phyloP scores from a whole-genome alignment of 495 filamentous ascomycete species.

The Penicillium salamii region DNA sequence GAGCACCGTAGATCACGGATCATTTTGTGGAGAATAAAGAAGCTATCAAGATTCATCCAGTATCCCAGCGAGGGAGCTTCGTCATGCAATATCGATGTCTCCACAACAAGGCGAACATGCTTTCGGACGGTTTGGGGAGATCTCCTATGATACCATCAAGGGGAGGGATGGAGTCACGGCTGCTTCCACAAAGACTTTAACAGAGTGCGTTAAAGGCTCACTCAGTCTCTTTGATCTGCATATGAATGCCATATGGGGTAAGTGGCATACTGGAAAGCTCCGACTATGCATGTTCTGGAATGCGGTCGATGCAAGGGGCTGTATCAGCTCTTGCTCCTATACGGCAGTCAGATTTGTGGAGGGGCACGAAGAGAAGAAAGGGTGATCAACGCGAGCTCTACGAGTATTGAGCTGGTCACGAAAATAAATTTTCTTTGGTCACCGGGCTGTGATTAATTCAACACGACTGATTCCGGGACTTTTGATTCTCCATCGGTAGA shows the following conservation, averaged over 20 bases:
- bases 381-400: conserved; percentile 6
- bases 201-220: neutral
- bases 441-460: neutral
- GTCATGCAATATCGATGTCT: neutral
- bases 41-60: neutral
- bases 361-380: neutral
- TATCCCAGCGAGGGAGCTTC: neutral
- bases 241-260: conserved; percentile 10
- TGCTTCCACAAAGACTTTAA: neutral
- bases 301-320: conserved; percentile 21
- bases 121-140: neutral
- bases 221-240: conserved; percentile 14
- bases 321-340: conserved; percentile 6
- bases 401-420: neutral
- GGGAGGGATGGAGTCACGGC: conserved; percentile 6
- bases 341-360: conserved; percentile 4
- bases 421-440: conserved; percentile 10
- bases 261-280: conserved; percentile 28
- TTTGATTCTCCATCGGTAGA: no score
- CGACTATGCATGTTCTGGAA: conserved; percentile 24
- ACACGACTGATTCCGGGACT: neutral
- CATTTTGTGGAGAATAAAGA: neutral
- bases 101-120: neutral
- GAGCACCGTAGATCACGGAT: neutral
- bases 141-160: conserved; percentile 11